phyloP scores from a whole-genome alignment of 768 basidiomycete species.

The Collybia sp. region DNA sequence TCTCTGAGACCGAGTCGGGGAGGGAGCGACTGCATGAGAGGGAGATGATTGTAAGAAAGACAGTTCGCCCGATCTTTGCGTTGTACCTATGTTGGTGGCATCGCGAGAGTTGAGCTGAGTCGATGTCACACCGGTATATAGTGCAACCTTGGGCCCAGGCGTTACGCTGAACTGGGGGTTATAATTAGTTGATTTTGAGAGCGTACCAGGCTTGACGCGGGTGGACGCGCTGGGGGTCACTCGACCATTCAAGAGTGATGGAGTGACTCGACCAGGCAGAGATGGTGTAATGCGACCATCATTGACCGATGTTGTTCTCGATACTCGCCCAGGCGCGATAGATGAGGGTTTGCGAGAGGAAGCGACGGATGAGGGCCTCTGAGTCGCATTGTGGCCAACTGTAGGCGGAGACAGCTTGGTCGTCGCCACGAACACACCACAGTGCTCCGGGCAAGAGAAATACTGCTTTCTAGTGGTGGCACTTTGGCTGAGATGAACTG shows the following conservation, averaged over 20 bases:
- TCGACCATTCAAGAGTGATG: constrained; percentile 32
- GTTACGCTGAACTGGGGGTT: constrained; percentile 34
- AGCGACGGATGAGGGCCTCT: constrained; percentile 74
- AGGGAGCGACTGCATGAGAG: constrained; percentile 30
- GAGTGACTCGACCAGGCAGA: constrained; percentile 45
- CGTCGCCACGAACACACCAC: constrained; percentile 87
- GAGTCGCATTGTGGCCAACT: constrained; percentile 44
- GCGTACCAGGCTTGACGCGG: constrained; percentile 19
- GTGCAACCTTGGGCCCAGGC: constrained; percentile 79
- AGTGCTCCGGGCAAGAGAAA: constrained; percentile 78
- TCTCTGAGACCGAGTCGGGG: constrained; percentile 40
- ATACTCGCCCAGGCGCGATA: constrained; percentile 16
- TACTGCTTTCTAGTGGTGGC: constrained; percentile 59
- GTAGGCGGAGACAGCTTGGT: constrained; percentile 80
- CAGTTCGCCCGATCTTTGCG: constrained; percentile 19
- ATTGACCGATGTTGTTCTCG: constrained; percentile 30
- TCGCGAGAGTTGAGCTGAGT: constrained; percentile 63
- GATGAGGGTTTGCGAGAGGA: constrained; percentile 52
- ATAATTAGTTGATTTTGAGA: constrained; percentile 27
- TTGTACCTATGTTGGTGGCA: constrained; percentile 24
- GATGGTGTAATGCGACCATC: constrained; percentile 37
- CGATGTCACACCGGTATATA: constrained; percentile 82
- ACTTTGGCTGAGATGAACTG: not conserved
- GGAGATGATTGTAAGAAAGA: constrained; percentile 21
- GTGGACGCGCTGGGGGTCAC: constrained; percentile 31